Conservation (phyloP, 2,329 filamentous ascomycete genomes). For the Talaromyces sp. region DNA sequence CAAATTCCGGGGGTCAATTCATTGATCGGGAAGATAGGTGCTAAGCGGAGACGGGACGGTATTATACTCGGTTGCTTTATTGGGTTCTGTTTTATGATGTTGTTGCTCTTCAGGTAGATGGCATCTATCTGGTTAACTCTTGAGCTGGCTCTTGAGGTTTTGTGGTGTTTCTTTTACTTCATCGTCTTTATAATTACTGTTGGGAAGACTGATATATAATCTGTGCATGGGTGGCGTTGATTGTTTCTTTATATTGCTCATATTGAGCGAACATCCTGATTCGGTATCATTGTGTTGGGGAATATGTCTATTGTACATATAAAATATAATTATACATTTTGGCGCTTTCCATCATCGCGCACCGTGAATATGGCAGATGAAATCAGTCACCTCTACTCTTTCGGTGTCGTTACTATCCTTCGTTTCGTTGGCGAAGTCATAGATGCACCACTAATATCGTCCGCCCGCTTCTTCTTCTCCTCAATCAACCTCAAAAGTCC, state of each 20-base stretch:
- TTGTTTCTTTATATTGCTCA: background rate
- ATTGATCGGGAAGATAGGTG: slow-evolving; percentile 86
- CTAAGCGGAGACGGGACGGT: slow-evolving; percentile 90
- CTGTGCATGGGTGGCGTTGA: slow-evolving; percentile 13
- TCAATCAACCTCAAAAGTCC: slow-evolving; percentile 42
- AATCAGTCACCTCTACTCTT: background rate
- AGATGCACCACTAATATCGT: slow-evolving; percentile 21
- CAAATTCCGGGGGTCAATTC: slow-evolving; percentile 91
- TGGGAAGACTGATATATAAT: slow-evolving; percentile 4
- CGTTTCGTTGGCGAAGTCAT: slow-evolving; percentile 19
- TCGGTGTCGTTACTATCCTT: slow-evolving; percentile 14
- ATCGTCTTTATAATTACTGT: background rate
- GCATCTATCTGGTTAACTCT: slow-evolving; percentile 11
- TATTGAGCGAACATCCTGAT: background rate
- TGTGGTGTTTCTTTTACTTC: background rate
- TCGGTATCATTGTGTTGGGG: background rate
- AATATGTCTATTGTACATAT: slow-evolving; percentile 21
- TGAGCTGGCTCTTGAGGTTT: slow-evolving; percentile 16
- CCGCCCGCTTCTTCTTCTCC: slow-evolving; percentile 32
- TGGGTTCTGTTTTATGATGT: slow-evolving; percentile 82
- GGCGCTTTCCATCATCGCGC: background rate
- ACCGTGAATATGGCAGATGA: background rate
- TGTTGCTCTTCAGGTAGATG: slow-evolving; percentile 72
- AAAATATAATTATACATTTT: slow-evolving; percentile 17
- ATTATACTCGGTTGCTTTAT: slow-evolving; percentile 91